These are phyloP conservation scores for Microdochium paspali DNA, from an alignment of 2,329 filamentous ascomycete genomes.

Conservation along the genomic window DNA sequence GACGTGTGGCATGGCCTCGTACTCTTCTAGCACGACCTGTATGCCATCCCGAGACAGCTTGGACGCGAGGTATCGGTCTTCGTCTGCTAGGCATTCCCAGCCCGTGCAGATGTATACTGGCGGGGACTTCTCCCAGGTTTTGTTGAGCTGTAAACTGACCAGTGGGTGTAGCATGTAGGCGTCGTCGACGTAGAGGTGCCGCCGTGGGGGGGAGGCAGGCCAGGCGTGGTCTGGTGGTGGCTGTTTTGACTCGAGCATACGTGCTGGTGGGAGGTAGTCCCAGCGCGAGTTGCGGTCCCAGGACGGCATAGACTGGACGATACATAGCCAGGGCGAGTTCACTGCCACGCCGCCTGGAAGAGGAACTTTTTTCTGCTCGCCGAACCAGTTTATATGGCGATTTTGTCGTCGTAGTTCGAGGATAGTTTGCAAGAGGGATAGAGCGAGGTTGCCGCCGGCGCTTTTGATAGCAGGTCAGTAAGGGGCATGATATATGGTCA, in stretches of 20 bases:
- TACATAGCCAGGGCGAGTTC: conserved; percentile 63
- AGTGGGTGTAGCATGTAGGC: conserved; percentile 54
- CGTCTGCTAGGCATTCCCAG: conserved; percentile 63
- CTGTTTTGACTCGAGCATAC: conserved; percentile 15
- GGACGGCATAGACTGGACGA: conserved; percentile 53
- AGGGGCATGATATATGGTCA: no score
- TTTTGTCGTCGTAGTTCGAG: conserved; percentile 47
- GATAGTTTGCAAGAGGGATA: conserved; percentile 59
- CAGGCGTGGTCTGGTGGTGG: conserved; percentile 41
- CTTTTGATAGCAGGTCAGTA: conserved; percentile 21
- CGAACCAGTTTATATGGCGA: conserved; percentile 49
- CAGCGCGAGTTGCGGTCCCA: conserved; percentile 40
- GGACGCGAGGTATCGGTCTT: conserved; percentile 50
- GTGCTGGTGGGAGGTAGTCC: conserved; percentile 54
- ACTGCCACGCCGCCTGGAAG: conserved; percentile 57
- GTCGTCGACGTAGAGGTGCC: conserved; percentile 45
- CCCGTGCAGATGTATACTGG: conserved; percentile 62
- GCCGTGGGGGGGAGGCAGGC: conserved; percentile 46
- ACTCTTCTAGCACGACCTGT: conserved; percentile 58
- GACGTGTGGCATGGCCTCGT: conserved; percentile 72
- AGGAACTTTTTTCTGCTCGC: conserved; percentile 45
- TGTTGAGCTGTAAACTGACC: conserved; percentile 49
- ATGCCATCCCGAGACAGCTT: conserved; percentile 48
- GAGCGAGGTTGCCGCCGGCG: conserved; percentile 63
- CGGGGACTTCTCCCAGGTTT: conserved; percentile 51